These are phyloP conservation scores for Plasmodium vinckei DNA, from an alignment of 169 alveolate species.

Conservation along the genomic window DNA sequence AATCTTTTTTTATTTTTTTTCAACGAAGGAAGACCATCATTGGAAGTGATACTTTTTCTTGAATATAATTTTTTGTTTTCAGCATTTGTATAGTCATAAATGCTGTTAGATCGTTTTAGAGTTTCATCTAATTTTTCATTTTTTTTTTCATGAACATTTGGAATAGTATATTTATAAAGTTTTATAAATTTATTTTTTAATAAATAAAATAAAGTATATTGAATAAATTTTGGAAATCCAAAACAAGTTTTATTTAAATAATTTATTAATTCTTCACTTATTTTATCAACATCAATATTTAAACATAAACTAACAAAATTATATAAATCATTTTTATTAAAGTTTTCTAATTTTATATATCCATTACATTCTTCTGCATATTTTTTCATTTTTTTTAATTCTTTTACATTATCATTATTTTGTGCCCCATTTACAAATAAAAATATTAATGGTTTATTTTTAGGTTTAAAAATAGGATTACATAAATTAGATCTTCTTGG, in stretches of 20 bases:
- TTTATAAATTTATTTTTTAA: slow-evolving; percentile 68
- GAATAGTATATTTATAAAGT: background rate
- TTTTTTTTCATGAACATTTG: too few relatives aligned
- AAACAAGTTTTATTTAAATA: slow-evolving; percentile 78
- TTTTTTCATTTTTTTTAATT: slow-evolving; percentile 66
- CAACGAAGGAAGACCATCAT: background rate
- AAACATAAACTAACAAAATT: slow-evolving; percentile 76
- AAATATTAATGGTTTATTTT: slow-evolving; percentile 73
- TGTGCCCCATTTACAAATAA: slow-evolving; percentile 44
- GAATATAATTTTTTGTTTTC: background rate
- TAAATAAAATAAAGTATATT: slow-evolving; percentile 76
- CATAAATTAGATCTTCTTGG: slow-evolving; percentile 62
- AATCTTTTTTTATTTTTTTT: background rate
- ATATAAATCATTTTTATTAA: slow-evolving; percentile 62
- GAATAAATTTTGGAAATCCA: slow-evolving; percentile 80
- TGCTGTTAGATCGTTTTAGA: background rate
- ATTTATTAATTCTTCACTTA: slow-evolving; percentile 72
- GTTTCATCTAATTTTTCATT: background rate
- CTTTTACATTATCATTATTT: slow-evolving; percentile 31
- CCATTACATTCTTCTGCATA: slow-evolving; percentile 80
- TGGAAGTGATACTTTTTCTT: background rate
- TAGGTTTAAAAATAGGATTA: slow-evolving; percentile 65
- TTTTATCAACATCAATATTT: slow-evolving; percentile 42
- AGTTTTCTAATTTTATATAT: slow-evolving; percentile 75
- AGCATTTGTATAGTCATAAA: background rate